A percentile compares a stretch with the other conserved stretches of the same genome.
Conservation (phyloP, 768 basidiomycete genomes). For the Vararia minispora region DNA sequence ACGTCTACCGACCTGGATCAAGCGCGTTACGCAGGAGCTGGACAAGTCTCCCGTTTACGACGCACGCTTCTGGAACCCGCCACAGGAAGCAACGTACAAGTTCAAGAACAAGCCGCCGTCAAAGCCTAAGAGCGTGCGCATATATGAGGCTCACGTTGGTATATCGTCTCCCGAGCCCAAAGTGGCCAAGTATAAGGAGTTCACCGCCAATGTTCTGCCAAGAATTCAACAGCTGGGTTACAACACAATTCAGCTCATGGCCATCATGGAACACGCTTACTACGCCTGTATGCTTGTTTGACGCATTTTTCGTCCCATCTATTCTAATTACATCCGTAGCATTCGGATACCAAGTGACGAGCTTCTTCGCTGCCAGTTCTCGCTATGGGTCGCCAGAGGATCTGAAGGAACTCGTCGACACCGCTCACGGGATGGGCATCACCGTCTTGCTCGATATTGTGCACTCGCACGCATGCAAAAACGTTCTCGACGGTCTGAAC, state of each 20-base stretch:
- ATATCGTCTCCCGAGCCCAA: constrained; percentile 83
- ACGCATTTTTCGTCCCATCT: constrained; percentile 2
- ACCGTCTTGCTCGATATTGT: constrained; percentile 94
- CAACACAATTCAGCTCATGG: constrained; percentile 98
- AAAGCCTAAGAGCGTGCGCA: constrained; percentile 55
- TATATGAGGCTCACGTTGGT: constrained; percentile 98
- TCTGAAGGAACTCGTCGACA: constrained; percentile 89
- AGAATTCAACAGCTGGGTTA: constrained; percentile 89
- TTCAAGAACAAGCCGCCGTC: constrained; percentile 74
- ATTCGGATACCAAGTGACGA: constrained; percentile 97
- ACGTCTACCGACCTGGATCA: constrained; percentile 89
- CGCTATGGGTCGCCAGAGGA: constrained; percentile 96
- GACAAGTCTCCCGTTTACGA: constrained; percentile 86
- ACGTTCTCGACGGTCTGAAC: constrained; percentile 91
- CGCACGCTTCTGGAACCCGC: constrained; percentile 98
- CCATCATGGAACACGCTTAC: constrained; percentile 95
- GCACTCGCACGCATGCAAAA: constrained; percentile 98
- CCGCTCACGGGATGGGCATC: constrained; percentile 87
- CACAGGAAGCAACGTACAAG: constrained; percentile 52
- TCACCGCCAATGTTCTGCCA: constrained; percentile 73
- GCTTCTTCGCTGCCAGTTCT: constrained; percentile 93
- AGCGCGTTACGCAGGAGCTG: constrained; percentile 91
- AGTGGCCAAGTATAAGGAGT: constrained; percentile 95
- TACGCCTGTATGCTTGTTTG: constrained; percentile 68
- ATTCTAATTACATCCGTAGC: constrained; percentile 33